Evolutionary conservation across 75 land plant genomes (phyloP).

Genomic region (Sequoia sempervirens): DNA sequence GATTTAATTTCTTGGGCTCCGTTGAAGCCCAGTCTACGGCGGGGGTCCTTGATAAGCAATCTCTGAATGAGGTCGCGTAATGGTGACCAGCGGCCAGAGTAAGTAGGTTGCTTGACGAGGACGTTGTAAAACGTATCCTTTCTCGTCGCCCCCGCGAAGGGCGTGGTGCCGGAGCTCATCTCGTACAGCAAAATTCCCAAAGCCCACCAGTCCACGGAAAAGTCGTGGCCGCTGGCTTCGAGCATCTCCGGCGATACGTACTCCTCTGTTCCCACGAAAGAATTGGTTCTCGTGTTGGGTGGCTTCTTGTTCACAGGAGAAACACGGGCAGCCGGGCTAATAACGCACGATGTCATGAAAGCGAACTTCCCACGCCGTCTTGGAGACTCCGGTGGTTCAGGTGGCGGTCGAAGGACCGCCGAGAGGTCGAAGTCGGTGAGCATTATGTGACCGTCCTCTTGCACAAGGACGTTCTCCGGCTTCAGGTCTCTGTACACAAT

Average conservation of each 20-base stretch:
- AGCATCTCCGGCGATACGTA: slow-evolving; percentile 37
- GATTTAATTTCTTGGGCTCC: slow-evolving; percentile 63
- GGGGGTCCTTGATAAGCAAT: slow-evolving; percentile 68
- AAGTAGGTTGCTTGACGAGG: slow-evolving; percentile 35
- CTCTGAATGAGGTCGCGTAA: slow-evolving; percentile 49
- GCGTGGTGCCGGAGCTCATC: slow-evolving; percentile 70
- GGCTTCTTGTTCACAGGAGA: neutral
- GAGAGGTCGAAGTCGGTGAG: slow-evolving; percentile 85
- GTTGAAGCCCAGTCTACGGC: slow-evolving; percentile 35
- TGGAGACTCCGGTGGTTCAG: neutral
- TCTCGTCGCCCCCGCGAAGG: slow-evolving; percentile 59
- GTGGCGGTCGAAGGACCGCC: slow-evolving; percentile 19
- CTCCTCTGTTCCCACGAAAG: slow-evolving; percentile 35
- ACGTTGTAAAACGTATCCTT: slow-evolving; percentile 84
- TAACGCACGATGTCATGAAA: slow-evolving; percentile 12
- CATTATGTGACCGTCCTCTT: slow-evolving; percentile 69
- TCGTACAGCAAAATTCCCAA: slow-evolving; percentile 75
- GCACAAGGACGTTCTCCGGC: slow-evolving; percentile 70
- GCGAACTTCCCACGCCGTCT: neutral
- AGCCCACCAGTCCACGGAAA: slow-evolving; percentile 81
- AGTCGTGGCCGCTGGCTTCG: slow-evolving; percentile 19
- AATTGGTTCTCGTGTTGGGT: neutral
- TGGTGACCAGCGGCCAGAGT: slow-evolving; percentile 34
- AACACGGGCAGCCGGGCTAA: slow-evolving; percentile 12
- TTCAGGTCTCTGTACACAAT: slow-evolving; percentile 76